Evolutionary conservation across 2,329 filamentous ascomycete genomes (phyloP).

Genomic region (Epichloe gansuensis): DNA sequence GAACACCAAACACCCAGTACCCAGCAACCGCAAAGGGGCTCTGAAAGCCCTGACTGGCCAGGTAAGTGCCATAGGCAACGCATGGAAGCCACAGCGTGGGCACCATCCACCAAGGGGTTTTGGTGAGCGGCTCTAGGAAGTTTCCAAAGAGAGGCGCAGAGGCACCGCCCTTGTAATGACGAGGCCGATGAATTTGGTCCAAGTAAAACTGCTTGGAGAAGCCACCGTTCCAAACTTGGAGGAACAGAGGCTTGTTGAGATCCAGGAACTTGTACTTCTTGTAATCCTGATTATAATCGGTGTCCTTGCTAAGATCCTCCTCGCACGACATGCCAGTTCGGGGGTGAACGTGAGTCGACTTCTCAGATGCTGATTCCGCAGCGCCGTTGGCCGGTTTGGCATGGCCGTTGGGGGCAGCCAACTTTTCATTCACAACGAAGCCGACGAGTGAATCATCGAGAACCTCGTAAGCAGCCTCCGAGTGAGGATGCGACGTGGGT

Average conservation of each 20-base stretch:
- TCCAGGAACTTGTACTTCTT: conserved; percentile 91
- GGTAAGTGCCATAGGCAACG: conserved; percentile 56
- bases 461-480: conserved; percentile 90
- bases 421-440: conserved; percentile 54
- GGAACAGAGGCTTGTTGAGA: conserved; percentile 67
- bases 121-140: conserved; percentile 92
- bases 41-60: conserved; percentile 49
- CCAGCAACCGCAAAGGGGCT: conserved; percentile 32
- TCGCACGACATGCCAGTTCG: conserved; percentile 80
- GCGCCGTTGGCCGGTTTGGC: conserved; percentile 17
- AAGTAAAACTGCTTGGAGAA: conserved; percentile 96
- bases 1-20: conserved; percentile 60
- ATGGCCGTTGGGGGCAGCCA: conserved; percentile 18
- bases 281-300: conserved; percentile 63
- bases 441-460: conserved; percentile 78
- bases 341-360: conserved; percentile 32
- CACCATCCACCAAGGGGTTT: conserved; percentile 89
- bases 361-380: conserved; percentile 13
- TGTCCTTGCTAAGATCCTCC: conserved; percentile 78
- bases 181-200: conserved; percentile 86
- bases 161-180: conserved; percentile 86
- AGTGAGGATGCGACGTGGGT: conserved; percentile 69
- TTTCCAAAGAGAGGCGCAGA: conserved; percentile 95
- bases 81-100: conserved; percentile 76
- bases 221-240: conserved; percentile 76